Conservation (phyloP, 768 basidiomycete genomes). For the Megacollybia marginata region DNA sequence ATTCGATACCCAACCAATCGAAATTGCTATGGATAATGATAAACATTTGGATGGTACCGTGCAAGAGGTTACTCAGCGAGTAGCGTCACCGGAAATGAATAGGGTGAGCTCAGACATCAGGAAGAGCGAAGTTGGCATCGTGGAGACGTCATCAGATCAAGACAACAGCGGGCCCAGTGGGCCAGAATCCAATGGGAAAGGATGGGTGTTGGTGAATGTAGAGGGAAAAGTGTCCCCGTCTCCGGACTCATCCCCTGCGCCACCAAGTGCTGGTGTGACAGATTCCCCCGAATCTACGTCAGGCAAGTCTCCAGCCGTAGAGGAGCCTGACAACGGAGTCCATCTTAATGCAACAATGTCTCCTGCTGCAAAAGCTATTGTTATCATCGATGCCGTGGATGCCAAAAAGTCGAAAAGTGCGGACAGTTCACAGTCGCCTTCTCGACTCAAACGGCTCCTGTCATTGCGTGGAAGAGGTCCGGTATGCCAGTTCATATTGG, state of each 20-base stretch:
- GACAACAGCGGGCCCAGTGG: neutral
- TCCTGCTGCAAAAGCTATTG: conserved; percentile 55
- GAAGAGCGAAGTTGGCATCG: conserved; percentile 57
- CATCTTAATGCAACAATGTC: conserved; percentile 24
- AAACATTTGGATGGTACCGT: conserved; percentile 18
- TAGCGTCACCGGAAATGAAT: conserved; percentile 48
- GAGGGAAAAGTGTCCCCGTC: conserved; percentile 26
- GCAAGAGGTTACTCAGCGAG: conserved; percentile 40
- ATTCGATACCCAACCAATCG: conserved; percentile 1
- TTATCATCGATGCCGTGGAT: conserved; percentile 51
- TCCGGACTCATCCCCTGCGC: neutral
- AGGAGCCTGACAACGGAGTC: neutral
- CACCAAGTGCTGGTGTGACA: neutral
- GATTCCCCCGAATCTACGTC: conserved; percentile 1
- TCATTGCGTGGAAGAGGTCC: conserved; percentile 11
- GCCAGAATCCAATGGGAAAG: conserved; percentile 20
- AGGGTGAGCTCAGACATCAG: conserved; percentile 34
- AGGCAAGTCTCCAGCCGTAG: neutral
- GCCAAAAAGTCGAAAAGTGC: conserved; percentile 30
- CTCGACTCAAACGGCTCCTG: conserved; percentile 15
- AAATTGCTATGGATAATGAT: conserved; percentile 18
- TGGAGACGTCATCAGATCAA: conserved; percentile 30
- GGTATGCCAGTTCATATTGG: neutral
- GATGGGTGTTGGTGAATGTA: conserved; percentile 63
- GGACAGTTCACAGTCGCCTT: conserved; percentile 9